Conservation (phyloP, 441 rosid genomes). For the Arabidopsis lyrata region DNA sequence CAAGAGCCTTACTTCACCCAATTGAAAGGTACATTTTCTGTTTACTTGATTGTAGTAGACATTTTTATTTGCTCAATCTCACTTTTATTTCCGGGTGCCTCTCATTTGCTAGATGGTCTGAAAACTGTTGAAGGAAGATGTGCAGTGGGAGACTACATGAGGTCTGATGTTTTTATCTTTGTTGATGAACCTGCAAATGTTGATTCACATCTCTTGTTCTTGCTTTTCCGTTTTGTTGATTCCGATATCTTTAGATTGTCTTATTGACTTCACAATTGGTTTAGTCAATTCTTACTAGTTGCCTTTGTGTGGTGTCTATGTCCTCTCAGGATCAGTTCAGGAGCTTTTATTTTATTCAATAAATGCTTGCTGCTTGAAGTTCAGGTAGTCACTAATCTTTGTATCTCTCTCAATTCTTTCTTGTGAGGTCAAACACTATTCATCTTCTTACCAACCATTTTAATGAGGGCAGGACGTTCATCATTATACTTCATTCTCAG, state of each 20-base stretch:
- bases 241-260: not conserved
- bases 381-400: constrained; percentile 47
- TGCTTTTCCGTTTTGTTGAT: constrained; percentile 4
- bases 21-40: constrained; percentile 52
- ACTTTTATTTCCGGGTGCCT: not conserved
- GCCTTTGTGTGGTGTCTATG: constrained; percentile 21
- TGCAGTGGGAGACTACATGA: constrained; percentile 58
- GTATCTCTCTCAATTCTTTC: constrained; percentile 1
- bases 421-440: constrained; percentile 8
- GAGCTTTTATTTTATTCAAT: constrained; percentile 59
- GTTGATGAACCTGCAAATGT: constrained; percentile 12
- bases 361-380: constrained; percentile 66
- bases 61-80: not conserved
- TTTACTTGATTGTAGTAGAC: constrained; percentile 17
- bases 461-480: constrained; percentile 56
- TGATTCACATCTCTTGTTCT: not conserved
- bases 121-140: constrained; percentile 91
- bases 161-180: constrained; percentile 42
- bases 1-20: constrained; percentile 78
- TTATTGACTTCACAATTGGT: constrained; percentile 7
- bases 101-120: constrained; percentile 59
- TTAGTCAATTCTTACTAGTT: constrained; percentile 3
- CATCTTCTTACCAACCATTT: constrained; percentile 7
- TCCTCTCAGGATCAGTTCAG: constrained; percentile 56
- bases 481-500: constrained; percentile 65